phyloP scores from a whole-genome alignment of 306 rosid genomes.

The Benincasa hispida region DNA sequence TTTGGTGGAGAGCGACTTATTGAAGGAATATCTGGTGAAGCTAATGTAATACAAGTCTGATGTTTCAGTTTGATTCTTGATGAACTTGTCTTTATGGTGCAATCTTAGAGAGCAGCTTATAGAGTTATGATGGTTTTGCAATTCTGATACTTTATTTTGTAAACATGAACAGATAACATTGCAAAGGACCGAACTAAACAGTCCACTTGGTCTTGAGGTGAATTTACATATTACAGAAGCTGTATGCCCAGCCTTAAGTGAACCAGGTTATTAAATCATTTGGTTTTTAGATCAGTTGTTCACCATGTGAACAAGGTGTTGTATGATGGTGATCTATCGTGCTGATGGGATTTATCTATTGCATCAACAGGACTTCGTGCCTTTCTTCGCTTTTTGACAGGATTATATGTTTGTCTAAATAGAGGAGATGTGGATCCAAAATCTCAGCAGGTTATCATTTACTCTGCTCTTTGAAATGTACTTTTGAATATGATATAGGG shows the following conservation, averaged over 20 bases:
- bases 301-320: neutral
- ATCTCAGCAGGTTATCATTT: slow-evolving; percentile 49
- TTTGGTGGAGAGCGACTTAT: slow-evolving; percentile 89
- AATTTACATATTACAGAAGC: slow-evolving; percentile 82
- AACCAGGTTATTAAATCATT: slow-evolving; percentile 45
- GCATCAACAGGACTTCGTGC: slow-evolving; percentile 72
- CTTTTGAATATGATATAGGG: neutral
- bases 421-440: slow-evolving; percentile 73
- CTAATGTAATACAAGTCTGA: slow-evolving; percentile 43
- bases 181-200: slow-evolving; percentile 75
- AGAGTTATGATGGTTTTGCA: slow-evolving; percentile 7
- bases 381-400: slow-evolving; percentile 79
- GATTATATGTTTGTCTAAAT: slow-evolving; percentile 77
- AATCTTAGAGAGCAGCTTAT: neutral
- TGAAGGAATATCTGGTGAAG: slow-evolving; percentile 92
- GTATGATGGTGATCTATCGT: neutral
- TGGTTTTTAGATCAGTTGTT: slow-evolving; percentile 3
- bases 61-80: slow-evolving; percentile 9
- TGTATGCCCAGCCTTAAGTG: slow-evolving; percentile 84
- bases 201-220: slow-evolving; percentile 94
- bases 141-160: slow-evolving; percentile 18
- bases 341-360: neutral
- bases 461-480: slow-evolving; percentile 6
- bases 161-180: slow-evolving; percentile 52
- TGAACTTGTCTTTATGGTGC: slow-evolving; percentile 3